Percentiles rank a stretch among this genome's conserved stretches.
Conservation (phyloP, 305 asterid genomes). For the Fraxinus platypoda region DNA sequence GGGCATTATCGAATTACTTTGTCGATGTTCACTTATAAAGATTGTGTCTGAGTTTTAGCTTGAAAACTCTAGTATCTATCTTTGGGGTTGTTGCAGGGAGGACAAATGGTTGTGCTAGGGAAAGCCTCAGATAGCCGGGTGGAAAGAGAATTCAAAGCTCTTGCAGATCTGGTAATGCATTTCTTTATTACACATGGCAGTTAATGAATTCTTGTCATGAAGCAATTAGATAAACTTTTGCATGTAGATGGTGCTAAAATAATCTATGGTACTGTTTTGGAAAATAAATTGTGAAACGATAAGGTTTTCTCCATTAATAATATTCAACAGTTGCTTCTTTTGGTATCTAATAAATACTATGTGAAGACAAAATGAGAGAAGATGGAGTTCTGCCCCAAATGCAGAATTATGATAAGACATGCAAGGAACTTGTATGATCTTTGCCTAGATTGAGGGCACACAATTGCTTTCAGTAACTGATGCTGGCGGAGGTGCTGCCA, state of each 20-base stretch:
- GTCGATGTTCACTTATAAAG: not conserved
- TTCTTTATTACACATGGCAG: slow-evolving; percentile 6
- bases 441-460: not conserved
- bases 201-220: slow-evolving; percentile 2
- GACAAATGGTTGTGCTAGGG: slow-evolving; percentile 78
- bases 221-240: not conserved
- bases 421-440: not conserved
- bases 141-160: slow-evolving; percentile 69
- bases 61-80: not conserved
- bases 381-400: not conserved
- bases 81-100: slow-evolving; percentile 53
- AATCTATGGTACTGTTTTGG: not conserved
- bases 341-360: not conserved
- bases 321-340: not conserved
- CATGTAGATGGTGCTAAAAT: not conserved
- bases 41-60: not conserved
- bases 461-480: not conserved
- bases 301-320: not conserved
- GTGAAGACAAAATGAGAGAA: not conserved
- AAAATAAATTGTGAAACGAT: not conserved
- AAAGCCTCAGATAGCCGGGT: slow-evolving; percentile 85
- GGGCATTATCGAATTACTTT: not conserved
- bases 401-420: not conserved
- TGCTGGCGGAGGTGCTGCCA: not conserved
- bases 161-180: slow-evolving; percentile 66